Evolutionary conservation across 805 yeast species (phyloP), one percentile per base, ranked within the genome.

Genomic region (Ogataea thermomethanolica): DNA sequence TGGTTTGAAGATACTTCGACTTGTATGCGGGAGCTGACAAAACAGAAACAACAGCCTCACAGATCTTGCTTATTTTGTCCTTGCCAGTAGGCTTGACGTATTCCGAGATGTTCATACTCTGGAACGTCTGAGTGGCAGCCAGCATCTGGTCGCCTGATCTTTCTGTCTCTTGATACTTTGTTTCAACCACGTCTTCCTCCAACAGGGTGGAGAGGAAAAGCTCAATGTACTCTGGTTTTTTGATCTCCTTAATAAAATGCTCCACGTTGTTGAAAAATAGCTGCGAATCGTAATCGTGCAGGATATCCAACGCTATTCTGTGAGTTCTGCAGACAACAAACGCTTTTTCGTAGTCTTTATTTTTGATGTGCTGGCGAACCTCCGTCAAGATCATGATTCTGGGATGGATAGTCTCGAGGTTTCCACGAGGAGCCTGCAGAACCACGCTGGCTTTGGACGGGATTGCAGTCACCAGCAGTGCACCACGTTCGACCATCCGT

Each of bases 401-500:
- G 10, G 99, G 99, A 55, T 79, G 81, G 13, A 93, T 84, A 0
- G 98, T 89, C 62, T 93, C 99, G 50, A 93, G 67, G 55, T 93
- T 93, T 46, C 99, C 99, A 59, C 99, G 76, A 44, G 95, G 95
- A 4, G 96, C 96, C 61, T 93, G 96, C 38, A 93, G 69, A 4
- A 87, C 79, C 13, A 95, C 89, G 1, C 90, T 74, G 41, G 89
- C 80, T 40, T 78, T 83, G 0, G 91, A 78, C 1, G 97, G 96
- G 54, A 89, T 82, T 2, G 78, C 78, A 28, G 89, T 70, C 0
- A 91, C 87, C 34, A 93, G 63, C n/a, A 84, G 53, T 0, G 97
- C 88, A 1, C 99, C 98, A 49, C 96, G 74, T 64, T 93, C 99
- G 39, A 93, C 81, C 43, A 82, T 78, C 53, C 99, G 78, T 11